These are phyloP conservation scores for Populus ilicifolia DNA, from an alignment of 345 rosid genomes.

Conservation along the genomic window DNA sequence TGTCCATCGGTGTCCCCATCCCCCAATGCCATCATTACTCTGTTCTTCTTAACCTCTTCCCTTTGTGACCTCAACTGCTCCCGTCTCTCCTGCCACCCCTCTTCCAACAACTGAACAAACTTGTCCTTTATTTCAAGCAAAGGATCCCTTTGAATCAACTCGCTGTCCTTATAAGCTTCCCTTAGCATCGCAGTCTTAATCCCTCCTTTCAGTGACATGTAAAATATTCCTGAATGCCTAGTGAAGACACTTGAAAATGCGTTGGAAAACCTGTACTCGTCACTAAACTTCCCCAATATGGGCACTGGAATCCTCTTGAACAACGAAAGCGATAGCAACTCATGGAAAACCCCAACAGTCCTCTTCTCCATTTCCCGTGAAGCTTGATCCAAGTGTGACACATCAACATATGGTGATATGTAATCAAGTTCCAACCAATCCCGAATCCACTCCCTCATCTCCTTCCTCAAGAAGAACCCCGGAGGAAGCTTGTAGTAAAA, in stretches of 20 bases:
- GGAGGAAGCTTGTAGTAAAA: slow-evolving; percentile 59
- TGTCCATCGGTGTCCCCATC: slow-evolving; percentile 12
- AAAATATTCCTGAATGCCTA: slow-evolving; percentile 85
- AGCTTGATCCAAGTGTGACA: slow-evolving; percentile 59
- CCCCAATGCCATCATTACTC: slow-evolving; percentile 33
- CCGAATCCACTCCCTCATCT: slow-evolving; percentile 93
- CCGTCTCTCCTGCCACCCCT: slow-evolving; percentile 63
- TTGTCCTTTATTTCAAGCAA: slow-evolving; percentile 64
- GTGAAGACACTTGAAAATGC: slow-evolving; percentile 72
- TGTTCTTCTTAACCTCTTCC: slow-evolving; percentile 42
- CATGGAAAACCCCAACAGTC: slow-evolving; percentile 74
- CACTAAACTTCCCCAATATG: slow-evolving; percentile 70
- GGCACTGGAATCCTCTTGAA: slow-evolving; percentile 80
- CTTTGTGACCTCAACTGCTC: slow-evolving; percentile 36
- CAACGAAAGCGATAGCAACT: slow-evolving; percentile 71
- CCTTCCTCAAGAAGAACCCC: slow-evolving; percentile 68
- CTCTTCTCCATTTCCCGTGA: slow-evolving; percentile 87
- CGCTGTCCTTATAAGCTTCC: slow-evolving; percentile 61
- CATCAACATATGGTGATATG: slow-evolving; percentile 70
- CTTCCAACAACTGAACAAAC: slow-evolving; percentile 55
- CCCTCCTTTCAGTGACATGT: slow-evolving; percentile 80
- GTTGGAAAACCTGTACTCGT: slow-evolving; percentile 75
- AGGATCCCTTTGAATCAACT: slow-evolving; percentile 64
- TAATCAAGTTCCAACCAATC: slow-evolving; percentile 88
- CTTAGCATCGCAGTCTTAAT: slow-evolving; percentile 77